These are phyloP conservation scores for Ganoderma sp. DNA, from an alignment of 1,284 basidiomycete genomes.

Conservation along the genomic window DNA sequence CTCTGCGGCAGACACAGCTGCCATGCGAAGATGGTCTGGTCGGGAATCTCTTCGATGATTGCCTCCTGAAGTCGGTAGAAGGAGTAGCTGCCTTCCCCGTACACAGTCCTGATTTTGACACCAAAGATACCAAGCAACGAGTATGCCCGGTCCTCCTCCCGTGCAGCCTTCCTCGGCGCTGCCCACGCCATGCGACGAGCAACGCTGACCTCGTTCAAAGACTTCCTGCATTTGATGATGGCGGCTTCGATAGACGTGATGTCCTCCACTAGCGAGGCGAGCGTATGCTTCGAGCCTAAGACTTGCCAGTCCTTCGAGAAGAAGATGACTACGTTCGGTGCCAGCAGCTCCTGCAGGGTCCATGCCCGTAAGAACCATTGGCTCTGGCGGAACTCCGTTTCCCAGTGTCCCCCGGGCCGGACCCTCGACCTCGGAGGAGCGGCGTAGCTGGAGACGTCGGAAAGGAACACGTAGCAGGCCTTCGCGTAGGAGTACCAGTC, in stretches of 20 bases:
- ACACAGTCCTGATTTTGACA: background rate
- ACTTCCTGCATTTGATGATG: background rate
- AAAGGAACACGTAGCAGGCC: conserved; percentile 10
- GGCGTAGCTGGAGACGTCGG: conserved; percentile 5
- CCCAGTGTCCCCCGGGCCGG: background rate
- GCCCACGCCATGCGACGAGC: conserved; percentile 5
- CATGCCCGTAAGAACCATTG: conserved; percentile 1
- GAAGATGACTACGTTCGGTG: conserved; percentile 7
- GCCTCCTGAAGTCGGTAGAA: conserved; percentile 6
- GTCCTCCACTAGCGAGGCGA: background rate
- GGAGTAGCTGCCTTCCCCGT: conserved; percentile 3
- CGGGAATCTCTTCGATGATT: background rate
- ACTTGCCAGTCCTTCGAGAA: conserved; percentile 1
- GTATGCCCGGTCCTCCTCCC: conserved; percentile 12
- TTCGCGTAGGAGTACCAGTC: conserved; percentile 5
- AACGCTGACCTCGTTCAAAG: background rate
- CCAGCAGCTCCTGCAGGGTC: conserved; percentile 12
- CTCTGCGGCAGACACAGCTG: background rate
- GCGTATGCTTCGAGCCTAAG: background rate
- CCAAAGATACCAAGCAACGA: conserved; percentile 10
- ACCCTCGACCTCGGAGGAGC: background rate
- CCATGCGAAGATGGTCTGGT: conserved; percentile 12
- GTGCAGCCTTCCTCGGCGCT: background rate
- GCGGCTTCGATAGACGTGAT: background rate
- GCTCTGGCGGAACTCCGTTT: background rate